A percentile compares a stretch with the other conserved stretches of the same genome.
These are phyloP conservation scores for Mrakia frigida DNA, from an alignment of 768 basidiomycete genomes.

Conservation along the genomic window DNA sequence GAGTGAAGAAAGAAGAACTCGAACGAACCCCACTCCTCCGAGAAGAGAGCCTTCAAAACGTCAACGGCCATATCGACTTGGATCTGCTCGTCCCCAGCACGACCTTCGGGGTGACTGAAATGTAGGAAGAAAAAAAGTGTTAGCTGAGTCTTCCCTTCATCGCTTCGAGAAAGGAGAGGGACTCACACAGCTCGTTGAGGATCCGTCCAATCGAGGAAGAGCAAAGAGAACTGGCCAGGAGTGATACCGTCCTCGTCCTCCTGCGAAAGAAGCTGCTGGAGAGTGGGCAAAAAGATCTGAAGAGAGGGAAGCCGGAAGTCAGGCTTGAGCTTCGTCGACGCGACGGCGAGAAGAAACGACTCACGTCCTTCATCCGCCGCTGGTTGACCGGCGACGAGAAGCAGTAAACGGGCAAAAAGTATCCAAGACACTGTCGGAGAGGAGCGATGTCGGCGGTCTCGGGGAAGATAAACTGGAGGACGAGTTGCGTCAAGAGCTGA, in stretches of 20 bases:
- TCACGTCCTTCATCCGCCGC: slow-evolving; percentile 60
- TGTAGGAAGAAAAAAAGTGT: neutral
- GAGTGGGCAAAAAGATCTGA: slow-evolving; percentile 67
- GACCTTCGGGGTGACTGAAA: slow-evolving; percentile 48
- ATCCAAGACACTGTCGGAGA: slow-evolving; percentile 75
- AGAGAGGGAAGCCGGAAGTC: neutral
- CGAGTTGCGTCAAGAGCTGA: slow-evolving; percentile 53
- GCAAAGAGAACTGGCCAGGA: slow-evolving; percentile 65
- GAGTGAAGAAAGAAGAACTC: neutral
- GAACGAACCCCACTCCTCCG: slow-evolving; percentile 38
- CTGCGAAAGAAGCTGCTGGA: slow-evolving; percentile 60
- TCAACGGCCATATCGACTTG: slow-evolving; percentile 61
- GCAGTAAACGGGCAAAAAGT: slow-evolving; percentile 81
- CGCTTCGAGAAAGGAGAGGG: neutral
- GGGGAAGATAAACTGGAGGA: slow-evolving; percentile 68
- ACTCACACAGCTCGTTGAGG: slow-evolving; percentile 61
- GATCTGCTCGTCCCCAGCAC: slow-evolving; percentile 43
- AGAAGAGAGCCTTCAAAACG: slow-evolving; percentile 53
- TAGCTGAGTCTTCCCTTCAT: neutral
- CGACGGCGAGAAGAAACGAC: slow-evolving; percentile 33
- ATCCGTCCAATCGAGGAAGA: slow-evolving; percentile 85
- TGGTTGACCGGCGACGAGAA: slow-evolving; percentile 75
- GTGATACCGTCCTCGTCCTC: slow-evolving; percentile 69
- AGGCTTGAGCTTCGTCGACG: neutral
- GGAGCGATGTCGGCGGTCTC: slow-evolving; percentile 74